Conservation (phyloP, 2,329 filamentous ascomycete species). For the Penicillium thymicola region DNA sequence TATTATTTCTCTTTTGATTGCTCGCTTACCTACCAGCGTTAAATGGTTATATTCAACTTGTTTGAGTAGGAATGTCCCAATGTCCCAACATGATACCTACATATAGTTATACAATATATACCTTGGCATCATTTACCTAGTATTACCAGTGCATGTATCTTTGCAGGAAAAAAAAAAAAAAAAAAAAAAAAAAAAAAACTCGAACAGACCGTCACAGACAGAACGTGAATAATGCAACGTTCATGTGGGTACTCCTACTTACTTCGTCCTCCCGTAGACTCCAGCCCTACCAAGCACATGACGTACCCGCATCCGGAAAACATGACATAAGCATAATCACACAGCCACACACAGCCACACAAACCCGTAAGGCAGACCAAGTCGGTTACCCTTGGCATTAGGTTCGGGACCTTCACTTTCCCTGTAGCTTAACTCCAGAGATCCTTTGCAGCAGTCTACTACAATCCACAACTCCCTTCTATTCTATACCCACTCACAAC, state of each 20-base stretch:
- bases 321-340: constrained; percentile 7
- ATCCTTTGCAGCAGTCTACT: neutral
- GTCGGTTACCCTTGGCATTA: constrained; percentile 5
- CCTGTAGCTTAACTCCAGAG: neutral
- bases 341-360: constrained; percentile 13
- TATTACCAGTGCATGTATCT: neutral
- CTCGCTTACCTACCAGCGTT: neutral
- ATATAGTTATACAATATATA: neutral
- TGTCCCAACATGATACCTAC: neutral
- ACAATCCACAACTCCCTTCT: neutral
- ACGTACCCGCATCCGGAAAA: constrained; percentile 19
- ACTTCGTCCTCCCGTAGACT: neutral
- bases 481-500: neutral
- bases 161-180: neutral
- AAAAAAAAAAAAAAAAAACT: neutral
- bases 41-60: neutral
- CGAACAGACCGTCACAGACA: neutral
- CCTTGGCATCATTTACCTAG: neutral
- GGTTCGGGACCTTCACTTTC: neutral
- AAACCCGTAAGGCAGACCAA: neutral
- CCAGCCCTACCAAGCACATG: constrained; percentile 12
- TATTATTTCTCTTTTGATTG: neutral
- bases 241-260: neutral
- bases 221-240: neutral
- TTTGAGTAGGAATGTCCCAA: neutral